Percentiles rank a stretch among this genome's conserved stretches.
Evolutionary conservation across 106 monocot genomes (phyloP).

Genomic region (Vanilla planifolia): DNA sequence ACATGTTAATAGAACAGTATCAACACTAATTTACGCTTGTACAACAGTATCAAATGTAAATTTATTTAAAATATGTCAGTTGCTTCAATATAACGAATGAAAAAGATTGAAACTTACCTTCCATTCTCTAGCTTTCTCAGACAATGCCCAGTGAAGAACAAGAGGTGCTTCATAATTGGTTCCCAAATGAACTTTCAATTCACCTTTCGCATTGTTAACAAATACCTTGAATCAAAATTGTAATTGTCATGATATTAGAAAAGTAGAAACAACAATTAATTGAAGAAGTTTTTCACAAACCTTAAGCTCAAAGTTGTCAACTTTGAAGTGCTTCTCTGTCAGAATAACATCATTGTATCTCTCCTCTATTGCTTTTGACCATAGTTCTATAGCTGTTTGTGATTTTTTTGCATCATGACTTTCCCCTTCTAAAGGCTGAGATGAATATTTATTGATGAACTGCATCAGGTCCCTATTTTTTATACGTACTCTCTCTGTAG

Average conservation of each 20-base stretch:
- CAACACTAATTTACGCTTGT: not conserved
- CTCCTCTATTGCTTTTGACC: conserved; percentile 36
- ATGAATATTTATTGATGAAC: conserved; percentile 41
- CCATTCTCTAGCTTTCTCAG: conserved; percentile 73
- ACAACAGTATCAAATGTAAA: not conserved
- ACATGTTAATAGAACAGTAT: not conserved
- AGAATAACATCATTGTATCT: conserved; percentile 40
- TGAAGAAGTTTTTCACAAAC: conserved; percentile 15
- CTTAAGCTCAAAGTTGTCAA: conserved; percentile 66
- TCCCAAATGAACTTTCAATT: conserved; percentile 65
- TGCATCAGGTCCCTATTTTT: conserved; percentile 69
- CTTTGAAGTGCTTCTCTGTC: conserved; percentile 58
- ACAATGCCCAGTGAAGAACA: conserved; percentile 89
- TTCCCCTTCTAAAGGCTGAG: conserved; percentile 23
- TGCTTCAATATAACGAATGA: not conserved
- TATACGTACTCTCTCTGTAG: conserved; percentile 52
- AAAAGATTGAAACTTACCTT: conserved; percentile 37
- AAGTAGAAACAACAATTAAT: not conserved
- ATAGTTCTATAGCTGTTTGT: conserved; percentile 42
- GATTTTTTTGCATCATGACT: conserved; percentile 9
- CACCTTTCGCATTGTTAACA: conserved; percentile 40
- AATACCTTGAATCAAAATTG: conserved; percentile 45
- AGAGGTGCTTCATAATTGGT: conserved; percentile 52
- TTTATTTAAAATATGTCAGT: not conserved
- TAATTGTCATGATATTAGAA: not conserved